Percentiles rank a stretch among this genome's conserved stretches.
These are phyloP conservation scores for Globisporangium recalcitrans DNA, from an alignment of 352 stramenopile species.

Conservation along the genomic window DNA sequence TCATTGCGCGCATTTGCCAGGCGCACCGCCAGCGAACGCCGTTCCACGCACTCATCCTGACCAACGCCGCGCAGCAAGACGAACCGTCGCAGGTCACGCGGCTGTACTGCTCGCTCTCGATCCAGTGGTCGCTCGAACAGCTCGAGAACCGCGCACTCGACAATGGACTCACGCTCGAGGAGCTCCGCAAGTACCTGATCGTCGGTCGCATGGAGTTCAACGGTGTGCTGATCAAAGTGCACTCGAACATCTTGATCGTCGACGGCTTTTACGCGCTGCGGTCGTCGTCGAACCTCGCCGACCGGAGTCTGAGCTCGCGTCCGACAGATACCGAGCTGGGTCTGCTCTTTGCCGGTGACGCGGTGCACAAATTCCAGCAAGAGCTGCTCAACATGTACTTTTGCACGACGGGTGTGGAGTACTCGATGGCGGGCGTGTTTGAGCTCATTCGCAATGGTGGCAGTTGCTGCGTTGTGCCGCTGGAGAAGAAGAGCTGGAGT, in stretches of 20 bases:
- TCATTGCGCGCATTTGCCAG: slow-evolving; percentile 45
- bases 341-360: slow-evolving; percentile 42
- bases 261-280: slow-evolving; percentile 65
- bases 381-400: slow-evolving; percentile 71
- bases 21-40: slow-evolving; percentile 27
- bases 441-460: slow-evolving; percentile 14
- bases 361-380: slow-evolving; percentile 48
- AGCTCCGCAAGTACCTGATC: slow-evolving; percentile 41
- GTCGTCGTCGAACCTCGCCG: slow-evolving; percentile 70
- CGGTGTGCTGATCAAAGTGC: slow-evolving; percentile 61
- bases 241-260: slow-evolving; percentile 77
- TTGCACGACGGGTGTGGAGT: slow-evolving; percentile 22
- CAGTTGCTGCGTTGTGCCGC: slow-evolving; percentile 41
- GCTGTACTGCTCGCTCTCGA: slow-evolving; percentile 72
- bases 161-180: slow-evolving; percentile 31
- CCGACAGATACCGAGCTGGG: slow-evolving; percentile 72
- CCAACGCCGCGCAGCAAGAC: slow-evolving; percentile 72
- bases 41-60: slow-evolving; percentile 65
- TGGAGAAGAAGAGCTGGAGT: slow-evolving; percentile 58
- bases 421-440: slow-evolving; percentile 31
- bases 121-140: slow-evolving; percentile 75
- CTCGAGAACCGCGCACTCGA: slow-evolving; percentile 46
- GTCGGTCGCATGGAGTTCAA: slow-evolving; percentile 43
- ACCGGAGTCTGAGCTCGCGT: slow-evolving; percentile 63
- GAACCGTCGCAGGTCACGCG: slow-evolving; percentile 68